Evolutionary conservation across 192 early-diverging fungal species (phyloP), one percentile per base, ranked within the genome.

Genomic region (Blastocladiella britannica): DNA sequence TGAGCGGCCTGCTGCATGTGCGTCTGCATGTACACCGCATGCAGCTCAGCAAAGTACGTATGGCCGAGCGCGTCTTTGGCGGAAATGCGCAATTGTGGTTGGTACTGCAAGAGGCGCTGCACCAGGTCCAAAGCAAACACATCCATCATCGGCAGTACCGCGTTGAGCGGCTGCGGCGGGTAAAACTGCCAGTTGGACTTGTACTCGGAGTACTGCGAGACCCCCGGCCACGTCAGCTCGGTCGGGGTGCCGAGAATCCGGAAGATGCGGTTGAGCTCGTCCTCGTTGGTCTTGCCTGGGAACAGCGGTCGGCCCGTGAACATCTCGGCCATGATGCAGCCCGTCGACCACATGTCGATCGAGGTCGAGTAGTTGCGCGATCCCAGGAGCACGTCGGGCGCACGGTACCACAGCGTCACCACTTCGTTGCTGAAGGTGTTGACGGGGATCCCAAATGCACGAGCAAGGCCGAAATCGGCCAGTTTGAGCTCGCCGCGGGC

Each of bases 271-370:
- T 79, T 29, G 22, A 89, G 71, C 66, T 89, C 83, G 65, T 89
- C 85, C 55, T 86, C 83, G 56, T 82, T 87, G 62, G 74, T 84
- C 26, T 79, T 81, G 55, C 87, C 87, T 9, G 87, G 82, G 64
- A 87, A 89, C 54, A 89, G 69, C 8, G 85, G 85, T 27, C 82
- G 68, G 0, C 85, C 85, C 5, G 81, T 77, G 62, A 72, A 84
- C 84, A 87, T 88, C 63, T 88, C 87, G 22, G 93, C 93, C 87
- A 97, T 91, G 65, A 97, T 97, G 67, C 93, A 97, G 37, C 93
- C 93, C 12, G 85, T 85, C 28, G 87, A 90, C 93, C 93, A 97
- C 27, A 97, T 92, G 62, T 97, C 93, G 60, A 97, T 95, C 24
- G 89, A 87, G 7, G 86, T 95, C 20, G 83, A 81, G 71, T 97